Base-by-base conservation (phyloP, 2,329 filamentous ascomycete species). In the Chaetomium olivaceum region DNA sequence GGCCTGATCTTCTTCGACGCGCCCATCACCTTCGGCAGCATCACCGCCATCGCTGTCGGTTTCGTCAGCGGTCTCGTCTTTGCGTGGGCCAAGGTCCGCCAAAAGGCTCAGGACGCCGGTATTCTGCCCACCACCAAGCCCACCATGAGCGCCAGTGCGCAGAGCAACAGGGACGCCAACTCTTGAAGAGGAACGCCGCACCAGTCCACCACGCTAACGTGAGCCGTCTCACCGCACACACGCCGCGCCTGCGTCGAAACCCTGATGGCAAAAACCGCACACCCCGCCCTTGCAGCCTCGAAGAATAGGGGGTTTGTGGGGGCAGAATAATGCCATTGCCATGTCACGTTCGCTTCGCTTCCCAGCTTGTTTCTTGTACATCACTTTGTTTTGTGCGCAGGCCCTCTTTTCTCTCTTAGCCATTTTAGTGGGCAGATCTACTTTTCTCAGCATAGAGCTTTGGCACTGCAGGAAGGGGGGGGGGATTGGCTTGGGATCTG, bases 1-100 rank as follows among this genome's bases (percentile, higher is more conserved):
- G 95, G 95, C 31, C 86, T 99, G 50, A 80, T 99, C 73, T 99
- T 99, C 85, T 99, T 99, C 80, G 87, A 95, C 68, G 93, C 93
- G 0, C 93, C 95, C 0, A 91, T 97, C 72, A 98, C 95, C 0
- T 86, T 97, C 68, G 93, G 92, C 72, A 95, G 92, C 75, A 91
- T 97, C 12, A 92, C 92, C 25, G 95, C 95, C 72, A 98, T 99
- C 74, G 83, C 89, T 67, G 85, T 99, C 66, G 95, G 94, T 43
- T 98, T 97, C 78, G 80, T 98, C 72, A 95, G 91, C 73, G 95
- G 95, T 71, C 86, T 98, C 63, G 91, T 99, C 25, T 99, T 97
- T 73, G 85, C 95, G 4, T 85, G 93, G 74, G 89, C 92, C 70
- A 96, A 96, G 83, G 84, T 97, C 70, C 89, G 91, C 78, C 91